Evolutionary conservation across 2,329 filamentous ascomycete genomes (phyloP).

Genomic region (Pestalotiopsis sp.): DNA sequence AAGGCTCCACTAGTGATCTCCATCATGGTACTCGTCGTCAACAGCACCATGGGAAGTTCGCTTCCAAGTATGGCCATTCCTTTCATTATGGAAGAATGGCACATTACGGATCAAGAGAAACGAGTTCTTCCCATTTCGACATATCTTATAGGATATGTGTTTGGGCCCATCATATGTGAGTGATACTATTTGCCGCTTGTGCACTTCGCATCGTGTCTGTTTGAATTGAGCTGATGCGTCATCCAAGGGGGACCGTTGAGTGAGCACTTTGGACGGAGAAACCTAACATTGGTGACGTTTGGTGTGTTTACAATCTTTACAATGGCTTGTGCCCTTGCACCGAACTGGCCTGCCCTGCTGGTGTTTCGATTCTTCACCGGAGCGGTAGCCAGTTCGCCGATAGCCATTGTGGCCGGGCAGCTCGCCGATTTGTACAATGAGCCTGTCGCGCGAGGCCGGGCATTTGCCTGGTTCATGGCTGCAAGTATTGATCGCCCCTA

Average conservation of each 20-base stretch:
- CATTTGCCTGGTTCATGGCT: constrained; percentile 67
- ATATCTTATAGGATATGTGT: constrained; percentile 67
- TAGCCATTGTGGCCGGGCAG: constrained; percentile 65
- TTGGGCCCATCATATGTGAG: constrained; percentile 43
- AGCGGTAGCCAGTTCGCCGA: constrained; percentile 58
- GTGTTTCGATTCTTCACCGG: constrained; percentile 59
- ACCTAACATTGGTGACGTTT: constrained; percentile 49
- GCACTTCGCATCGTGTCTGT: background rate
- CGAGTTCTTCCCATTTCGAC: constrained; percentile 62
- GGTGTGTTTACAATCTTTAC: constrained; percentile 52
- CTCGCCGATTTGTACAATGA: constrained; percentile 69
- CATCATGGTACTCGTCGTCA: constrained; percentile 63
- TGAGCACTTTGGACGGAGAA: constrained; percentile 64
- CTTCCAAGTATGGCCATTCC: constrained; percentile 66
- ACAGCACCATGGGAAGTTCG: constrained; percentile 68
- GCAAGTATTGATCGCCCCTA: constrained; percentile 37
- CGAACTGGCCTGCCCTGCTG: constrained; percentile 54
- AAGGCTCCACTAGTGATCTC: constrained; percentile 59
- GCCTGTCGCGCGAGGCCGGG: constrained; percentile 57
- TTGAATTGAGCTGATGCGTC: constrained; percentile 36
- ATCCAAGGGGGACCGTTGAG: constrained; percentile 65
- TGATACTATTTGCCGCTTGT: background rate
- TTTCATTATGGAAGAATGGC: constrained; percentile 60
- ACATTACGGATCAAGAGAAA: constrained; percentile 50
- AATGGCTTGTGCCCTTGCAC: constrained; percentile 58